Evolutionary conservation across 2,329 filamentous ascomycete genomes (phyloP).

Genomic region (Pseudohalonectria lignicola): DNA sequence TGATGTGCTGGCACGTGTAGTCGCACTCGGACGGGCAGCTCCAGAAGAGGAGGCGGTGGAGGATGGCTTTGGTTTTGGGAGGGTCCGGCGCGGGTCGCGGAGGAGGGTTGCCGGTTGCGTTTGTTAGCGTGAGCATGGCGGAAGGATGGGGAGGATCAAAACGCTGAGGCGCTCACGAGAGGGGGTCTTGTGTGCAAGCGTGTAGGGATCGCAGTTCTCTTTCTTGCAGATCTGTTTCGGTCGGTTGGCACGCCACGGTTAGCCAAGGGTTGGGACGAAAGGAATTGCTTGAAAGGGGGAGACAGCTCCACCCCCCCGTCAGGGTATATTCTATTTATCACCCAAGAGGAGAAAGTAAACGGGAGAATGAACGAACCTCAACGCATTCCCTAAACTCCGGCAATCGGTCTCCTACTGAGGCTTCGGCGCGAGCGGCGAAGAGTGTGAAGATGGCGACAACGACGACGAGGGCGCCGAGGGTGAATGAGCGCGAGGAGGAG

Average conservation of each 20-base stretch:
- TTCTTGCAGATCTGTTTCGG: slow-evolving; percentile 57
- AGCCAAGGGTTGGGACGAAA: no score
- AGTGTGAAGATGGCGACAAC: slow-evolving; percentile 23
- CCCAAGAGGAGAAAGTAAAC: neutral
- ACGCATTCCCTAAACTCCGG: slow-evolving; percentile 85
- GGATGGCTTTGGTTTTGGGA: slow-evolving; percentile 47
- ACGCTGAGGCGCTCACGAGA: slow-evolving; percentile 51
- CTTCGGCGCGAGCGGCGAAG: slow-evolving; percentile 37
- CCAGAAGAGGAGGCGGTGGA: slow-evolving; percentile 84
- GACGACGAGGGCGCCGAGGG: slow-evolving; percentile 18
- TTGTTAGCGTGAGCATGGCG: no score
- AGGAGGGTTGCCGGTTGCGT: slow-evolving; percentile 6
- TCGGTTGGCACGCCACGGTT: no score
- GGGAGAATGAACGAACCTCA: slow-evolving; percentile 43
- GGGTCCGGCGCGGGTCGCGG: slow-evolving; percentile 9
- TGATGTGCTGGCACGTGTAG: slow-evolving; percentile 92
- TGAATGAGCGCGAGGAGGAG: no score
- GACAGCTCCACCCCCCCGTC: no score
- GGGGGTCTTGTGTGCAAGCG: slow-evolving; percentile 32
- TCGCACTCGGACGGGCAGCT: slow-evolving; percentile 90
- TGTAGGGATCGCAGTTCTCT: slow-evolving; percentile 65
- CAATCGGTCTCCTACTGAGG: slow-evolving; percentile 73
- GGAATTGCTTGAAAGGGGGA: no score
- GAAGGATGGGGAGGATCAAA: no score
- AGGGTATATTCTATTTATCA: no score